Percentiles rank a stretch among this genome's conserved stretches.
phyloP scores from a whole-genome alignment of 1,284 basidiomycete genomes.

The Ceratobasidium sp. region DNA sequence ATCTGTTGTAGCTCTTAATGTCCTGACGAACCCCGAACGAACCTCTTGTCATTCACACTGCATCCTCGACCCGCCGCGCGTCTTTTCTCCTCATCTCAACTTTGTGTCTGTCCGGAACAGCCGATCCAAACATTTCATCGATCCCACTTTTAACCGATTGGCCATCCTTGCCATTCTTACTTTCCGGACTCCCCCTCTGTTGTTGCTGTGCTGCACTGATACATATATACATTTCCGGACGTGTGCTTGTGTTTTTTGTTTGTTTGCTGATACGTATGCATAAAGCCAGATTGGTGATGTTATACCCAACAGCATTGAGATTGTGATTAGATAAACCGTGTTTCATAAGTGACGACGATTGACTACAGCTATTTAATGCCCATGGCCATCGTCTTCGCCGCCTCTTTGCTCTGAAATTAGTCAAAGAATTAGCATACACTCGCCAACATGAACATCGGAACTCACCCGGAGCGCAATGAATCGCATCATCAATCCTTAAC shows the following conservation, averaged over 20 bases:
- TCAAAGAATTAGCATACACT: neutral
- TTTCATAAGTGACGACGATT: slow-evolving; percentile 35
- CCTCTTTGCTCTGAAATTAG: slow-evolving; percentile 22
- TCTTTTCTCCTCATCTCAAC: slow-evolving; percentile 2
- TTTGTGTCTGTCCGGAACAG: slow-evolving; percentile 30
- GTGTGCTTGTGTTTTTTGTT: slow-evolving; percentile 33
- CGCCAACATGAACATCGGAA: slow-evolving; percentile 29
- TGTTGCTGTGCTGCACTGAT: slow-evolving; percentile 33
- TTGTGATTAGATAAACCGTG: slow-evolving; percentile 6
- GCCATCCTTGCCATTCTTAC: neutral
- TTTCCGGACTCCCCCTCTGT: neutral
- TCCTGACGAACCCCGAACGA: slow-evolving; percentile 35
- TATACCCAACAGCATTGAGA: slow-evolving; percentile 23
- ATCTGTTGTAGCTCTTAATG: slow-evolving; percentile 11
- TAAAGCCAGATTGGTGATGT: slow-evolving; percentile 30
- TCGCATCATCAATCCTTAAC: slow-evolving; percentile 94
- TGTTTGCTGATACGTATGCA: slow-evolving; percentile 28
- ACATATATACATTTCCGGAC: slow-evolving; percentile 37
- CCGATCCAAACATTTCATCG: neutral
- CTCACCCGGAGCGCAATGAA: slow-evolving; percentile 82
- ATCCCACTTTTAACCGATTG: slow-evolving; percentile 22
- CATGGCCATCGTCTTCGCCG: slow-evolving; percentile 33
- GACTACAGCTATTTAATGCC: slow-evolving; percentile 36
- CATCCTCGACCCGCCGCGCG: neutral
- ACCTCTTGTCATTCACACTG: slow-evolving; percentile 18